A percentile compares a stretch with the other conserved stretches of the same genome.
These are phyloP conservation scores for Paramyrothecium sp. DNA, from an alignment of 2,329 filamentous ascomycete genomes.

Conservation along the genomic window DNA sequence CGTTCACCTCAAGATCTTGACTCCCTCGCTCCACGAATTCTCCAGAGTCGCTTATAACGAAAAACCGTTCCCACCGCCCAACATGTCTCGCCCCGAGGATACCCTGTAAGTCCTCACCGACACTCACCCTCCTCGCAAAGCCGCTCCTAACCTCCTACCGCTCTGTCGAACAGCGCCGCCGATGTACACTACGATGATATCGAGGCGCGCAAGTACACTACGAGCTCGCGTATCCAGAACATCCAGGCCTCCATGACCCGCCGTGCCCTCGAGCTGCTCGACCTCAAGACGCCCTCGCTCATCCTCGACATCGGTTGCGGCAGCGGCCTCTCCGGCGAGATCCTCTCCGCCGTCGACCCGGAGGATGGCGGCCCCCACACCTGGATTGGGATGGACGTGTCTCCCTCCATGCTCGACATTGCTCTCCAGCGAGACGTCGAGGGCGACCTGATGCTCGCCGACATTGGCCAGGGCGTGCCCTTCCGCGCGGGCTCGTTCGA, in stretches of 20 bases:
- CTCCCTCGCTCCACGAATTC: not conserved
- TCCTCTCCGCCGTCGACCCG: constrained; percentile 70
- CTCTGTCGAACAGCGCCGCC: constrained; percentile 62
- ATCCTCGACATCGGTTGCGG: constrained; percentile 98
- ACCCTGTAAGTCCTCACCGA: constrained; percentile 62
- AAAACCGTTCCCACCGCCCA: constrained; percentile 25
- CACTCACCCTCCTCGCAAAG: constrained; percentile 11
- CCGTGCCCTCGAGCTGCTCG: constrained; percentile 87
- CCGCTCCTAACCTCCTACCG: constrained; percentile 20
- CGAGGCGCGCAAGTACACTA: constrained; percentile 97
- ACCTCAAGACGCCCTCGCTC: constrained; percentile 74
- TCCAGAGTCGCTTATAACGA: not conserved
- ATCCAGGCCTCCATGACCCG: constrained; percentile 95
- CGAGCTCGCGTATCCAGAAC: constrained; percentile 89
- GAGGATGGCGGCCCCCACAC: constrained; percentile 81
- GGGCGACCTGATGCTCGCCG: constrained; percentile 88
- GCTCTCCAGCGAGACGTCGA: constrained; percentile 90
- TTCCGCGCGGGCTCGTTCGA: constrained; percentile 93
- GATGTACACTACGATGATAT: constrained; percentile 97
- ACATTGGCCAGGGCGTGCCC: constrained; percentile 93
- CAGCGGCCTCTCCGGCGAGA: constrained; percentile 90
- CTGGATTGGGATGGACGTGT: constrained; percentile 98
- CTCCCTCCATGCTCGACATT: constrained; percentile 93
- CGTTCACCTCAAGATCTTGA: not conserved
- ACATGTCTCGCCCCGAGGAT: constrained; percentile 97